A percentile compares a stretch with the other conserved stretches of the same genome.
phyloP scores from a whole-genome alignment of 73 alveolate genomes.

The Symbiodinium natans region DNA sequence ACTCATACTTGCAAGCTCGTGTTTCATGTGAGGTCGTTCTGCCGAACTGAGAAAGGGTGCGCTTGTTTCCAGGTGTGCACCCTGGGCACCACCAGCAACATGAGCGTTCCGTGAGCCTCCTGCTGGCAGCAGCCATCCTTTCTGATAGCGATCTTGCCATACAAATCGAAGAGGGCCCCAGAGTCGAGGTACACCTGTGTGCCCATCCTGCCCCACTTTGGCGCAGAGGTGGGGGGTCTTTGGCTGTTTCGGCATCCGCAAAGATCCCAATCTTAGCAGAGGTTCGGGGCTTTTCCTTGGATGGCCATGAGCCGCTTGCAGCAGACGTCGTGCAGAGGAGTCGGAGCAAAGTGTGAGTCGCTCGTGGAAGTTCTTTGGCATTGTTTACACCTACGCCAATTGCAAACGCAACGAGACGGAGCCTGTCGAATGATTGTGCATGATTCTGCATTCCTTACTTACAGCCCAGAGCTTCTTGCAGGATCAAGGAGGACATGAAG shows the following conservation, averaged over 20 bases:
- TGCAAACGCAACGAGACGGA: too few relatives aligned
- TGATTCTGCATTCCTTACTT: too few relatives aligned
- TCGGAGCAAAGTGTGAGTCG: too few relatives aligned
- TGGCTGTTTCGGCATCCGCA: not conserved
- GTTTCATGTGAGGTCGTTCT: too few relatives aligned
- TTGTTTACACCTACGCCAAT: too few relatives aligned
- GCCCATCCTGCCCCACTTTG: conserved; percentile 81
- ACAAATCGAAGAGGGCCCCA: not conserved
- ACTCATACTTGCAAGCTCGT: too few relatives aligned
- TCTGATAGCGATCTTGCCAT: too few relatives aligned
- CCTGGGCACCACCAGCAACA: not conserved
- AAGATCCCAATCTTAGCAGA: not conserved
- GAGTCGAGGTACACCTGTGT: conserved; percentile 52
- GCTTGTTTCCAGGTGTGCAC: not conserved
- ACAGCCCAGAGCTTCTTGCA: too few relatives aligned
- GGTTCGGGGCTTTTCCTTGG: conserved; percentile 71
- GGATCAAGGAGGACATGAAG: conserved; percentile 91
- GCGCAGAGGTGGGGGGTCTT: conserved; percentile 18
- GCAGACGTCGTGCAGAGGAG: conserved; percentile 50
- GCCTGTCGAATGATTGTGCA: too few relatives aligned
- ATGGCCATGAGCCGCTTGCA: conserved; percentile 42
- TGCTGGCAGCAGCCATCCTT: not conserved
- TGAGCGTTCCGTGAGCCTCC: not conserved
- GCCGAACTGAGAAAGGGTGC: too few relatives aligned
- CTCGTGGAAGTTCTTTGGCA: too few relatives aligned